Evolutionary conservation across 1,139 yeast genomes (phyloP).

Genomic region (Candida tropicalis): DNA sequence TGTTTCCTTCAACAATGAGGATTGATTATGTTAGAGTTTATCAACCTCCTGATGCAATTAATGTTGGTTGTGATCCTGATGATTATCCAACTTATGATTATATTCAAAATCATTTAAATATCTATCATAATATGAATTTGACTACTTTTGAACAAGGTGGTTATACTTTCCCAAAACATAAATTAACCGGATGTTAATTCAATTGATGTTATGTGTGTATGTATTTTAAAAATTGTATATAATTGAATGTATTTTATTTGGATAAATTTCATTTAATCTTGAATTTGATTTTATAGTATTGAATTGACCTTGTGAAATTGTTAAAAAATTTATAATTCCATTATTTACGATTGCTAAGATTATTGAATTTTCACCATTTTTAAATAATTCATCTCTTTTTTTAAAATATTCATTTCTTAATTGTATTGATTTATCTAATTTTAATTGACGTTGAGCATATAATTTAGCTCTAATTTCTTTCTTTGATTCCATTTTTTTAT

Average conservation of each 20-base stretch:
- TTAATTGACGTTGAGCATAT: conserved; percentile 29
- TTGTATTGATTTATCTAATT: conserved; percentile 27
- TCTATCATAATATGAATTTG: conserved; percentile 64
- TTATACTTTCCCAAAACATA: conserved; percentile 58
- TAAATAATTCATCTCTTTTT: conserved; percentile 30
- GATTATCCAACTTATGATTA: conserved; percentile 75
- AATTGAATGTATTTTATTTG: conserved; percentile 15
- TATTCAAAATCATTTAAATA: conserved; percentile 61
- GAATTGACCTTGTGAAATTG: conserved; percentile 58
- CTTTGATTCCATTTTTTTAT: conserved; percentile 21
- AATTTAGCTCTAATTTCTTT: conserved; percentile 24
- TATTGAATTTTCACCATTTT: conserved; percentile 53
- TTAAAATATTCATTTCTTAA: conserved; percentile 29
- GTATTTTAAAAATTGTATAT: conserved; percentile 14
- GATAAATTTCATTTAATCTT: conserved; percentile 16
- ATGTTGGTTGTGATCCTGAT: conserved; percentile 73
- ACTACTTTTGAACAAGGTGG: conserved; percentile 74
- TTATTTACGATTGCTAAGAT: conserved; percentile 69
- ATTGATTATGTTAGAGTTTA: conserved; percentile 79
- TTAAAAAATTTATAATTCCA: conserved; percentile 71
- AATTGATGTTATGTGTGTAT: not conserved
- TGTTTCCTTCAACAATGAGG: conserved; percentile 67
- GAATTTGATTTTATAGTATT: conserved; percentile 31
- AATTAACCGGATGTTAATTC: conserved; percentile 23
- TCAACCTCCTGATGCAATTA: conserved; percentile 58